Conservation (phyloP, 2,329 filamentous ascomycete species). For the Aspergillus tubingensis region DNA sequence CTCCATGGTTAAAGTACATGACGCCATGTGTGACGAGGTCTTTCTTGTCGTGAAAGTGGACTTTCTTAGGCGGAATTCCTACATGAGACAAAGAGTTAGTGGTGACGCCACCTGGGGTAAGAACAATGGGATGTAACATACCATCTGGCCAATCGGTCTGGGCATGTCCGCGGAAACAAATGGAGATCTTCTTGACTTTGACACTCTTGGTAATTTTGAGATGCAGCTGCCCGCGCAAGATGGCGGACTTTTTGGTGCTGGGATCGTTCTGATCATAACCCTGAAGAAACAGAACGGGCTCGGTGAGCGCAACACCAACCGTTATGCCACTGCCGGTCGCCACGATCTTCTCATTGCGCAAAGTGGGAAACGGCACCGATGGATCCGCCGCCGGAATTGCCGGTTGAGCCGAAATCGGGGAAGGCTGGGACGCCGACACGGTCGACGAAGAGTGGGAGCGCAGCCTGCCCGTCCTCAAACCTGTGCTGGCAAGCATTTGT, state of each 20-base stretch:
- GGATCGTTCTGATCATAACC: conserved; percentile 51
- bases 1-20: conserved; percentile 81
- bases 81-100: conserved; percentile 8
- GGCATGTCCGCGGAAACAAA: conserved; percentile 82
- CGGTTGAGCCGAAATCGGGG: conserved; percentile 23
- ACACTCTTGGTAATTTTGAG: conserved; percentile 82
- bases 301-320: conserved; percentile 50
- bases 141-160: conserved; percentile 95
- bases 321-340: conserved; percentile 52
- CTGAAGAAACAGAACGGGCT: conserved; percentile 52
- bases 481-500: conserved; percentile 32
- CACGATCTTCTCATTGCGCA: conserved; percentile 50
- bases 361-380: conserved; percentile 33
- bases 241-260: conserved; percentile 69
- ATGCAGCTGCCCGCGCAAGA: conserved; percentile 81
- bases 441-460: conserved; percentile 34
- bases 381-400: conserved; percentile 29
- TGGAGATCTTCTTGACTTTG: conserved; percentile 87
- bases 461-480: conserved; percentile 25
- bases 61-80: conserved; percentile 84
- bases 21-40: conserved; percentile 81
- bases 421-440: conserved; percentile 25
- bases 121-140: conserved; percentile 26
- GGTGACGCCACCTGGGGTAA: neutral
- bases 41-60: conserved; percentile 80